These are phyloP conservation scores for Termitomyces sp. DNA, from an alignment of 768 basidiomycete genomes.

Conservation along the genomic window DNA sequence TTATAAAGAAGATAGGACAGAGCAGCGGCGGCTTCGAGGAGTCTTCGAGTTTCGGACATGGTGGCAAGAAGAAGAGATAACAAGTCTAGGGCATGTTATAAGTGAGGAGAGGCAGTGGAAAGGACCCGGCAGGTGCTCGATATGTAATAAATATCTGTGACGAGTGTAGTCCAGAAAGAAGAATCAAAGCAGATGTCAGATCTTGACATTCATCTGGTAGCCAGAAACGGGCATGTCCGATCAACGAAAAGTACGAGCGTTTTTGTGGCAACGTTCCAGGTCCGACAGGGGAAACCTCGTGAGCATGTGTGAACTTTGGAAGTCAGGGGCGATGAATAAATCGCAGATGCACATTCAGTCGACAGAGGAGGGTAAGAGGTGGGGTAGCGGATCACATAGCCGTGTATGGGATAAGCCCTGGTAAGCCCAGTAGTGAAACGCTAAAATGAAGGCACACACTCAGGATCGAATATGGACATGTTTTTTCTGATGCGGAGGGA, in stretches of 20 bases:
- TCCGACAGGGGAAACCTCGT: slow-evolving; percentile 19
- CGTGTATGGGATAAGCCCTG: slow-evolving; percentile 2
- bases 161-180: slow-evolving; percentile 38
- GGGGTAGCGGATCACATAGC: slow-evolving; percentile 12
- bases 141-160: slow-evolving; percentile 48
- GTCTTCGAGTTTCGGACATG: slow-evolving; percentile 71
- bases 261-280: slow-evolving; percentile 35
- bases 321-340: neutral
- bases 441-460: slow-evolving; percentile 12
- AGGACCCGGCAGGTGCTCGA: slow-evolving; percentile 31
- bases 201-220: slow-evolving; percentile 28
- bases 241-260: slow-evolving; percentile 32
- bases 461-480: slow-evolving; percentile 11
- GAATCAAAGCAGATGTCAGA: slow-evolving; percentile 39
- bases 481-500: slow-evolving; percentile 15
- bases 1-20: slow-evolving; percentile 62
- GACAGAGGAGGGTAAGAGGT: neutral
- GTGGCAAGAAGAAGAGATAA: slow-evolving; percentile 25
- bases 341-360: slow-evolving; percentile 5
- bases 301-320: neutral
- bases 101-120: slow-evolving; percentile 32
- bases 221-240: slow-evolving; percentile 45
- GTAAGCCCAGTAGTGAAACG: neutral
- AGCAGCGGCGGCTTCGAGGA: slow-evolving; percentile 72
- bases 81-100: slow-evolving; percentile 52